Base-by-base conservation (phyloP, 345 rosid species). In the Euphorbia peplus region DNA sequence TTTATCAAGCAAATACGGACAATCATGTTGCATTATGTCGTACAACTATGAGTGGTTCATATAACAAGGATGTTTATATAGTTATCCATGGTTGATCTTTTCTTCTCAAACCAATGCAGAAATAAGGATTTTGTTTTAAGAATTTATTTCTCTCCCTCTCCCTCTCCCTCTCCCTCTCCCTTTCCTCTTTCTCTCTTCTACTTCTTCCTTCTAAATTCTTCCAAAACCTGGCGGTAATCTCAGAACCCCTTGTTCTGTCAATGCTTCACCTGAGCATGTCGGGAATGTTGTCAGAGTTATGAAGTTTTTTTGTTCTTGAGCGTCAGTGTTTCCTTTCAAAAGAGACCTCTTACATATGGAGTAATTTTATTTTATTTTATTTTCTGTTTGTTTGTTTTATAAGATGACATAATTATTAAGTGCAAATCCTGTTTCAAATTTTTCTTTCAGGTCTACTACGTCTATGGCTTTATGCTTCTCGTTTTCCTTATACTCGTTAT, bases 401-500 rank as follows among this genome's bases (percentile, higher is more conserved):
- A 39, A 39, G 42, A 39, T 39, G 42, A 15, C 35, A 6, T 51
- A 67, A 64, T 30, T 8, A 16, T 51, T 51, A 51, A 2, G 50
- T 44, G 11, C 51, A 60, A 32, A 69, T 44, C 35, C 41, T 59
- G 42, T 30, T 30, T n/a, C 60, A 59, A 16, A 2, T 73, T 22
- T 67, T 71, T 46, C 51, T 15, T 26, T 71, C 90, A 92, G 98
- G 96, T 92, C 37, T 92, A 92, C 88, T 92, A 92, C 62, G 96
- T 92, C 4, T 92, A 90, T 51, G 98, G 98, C 52, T 92, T 92
- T 72, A 92, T 92, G 98, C 76, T 92, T 12, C 84, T 92, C 61
- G 96, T 92, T 62, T 92, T 92, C 68, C 80, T 92, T 81, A 92
- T 92, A 68, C 98, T 92, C 56, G 76, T 88, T 29, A 88, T 92